These are phyloP conservation scores for Odonthalia washingtoniensis DNA, from an alignment of 31 red algal species.

Conservation along the genomic window DNA sequence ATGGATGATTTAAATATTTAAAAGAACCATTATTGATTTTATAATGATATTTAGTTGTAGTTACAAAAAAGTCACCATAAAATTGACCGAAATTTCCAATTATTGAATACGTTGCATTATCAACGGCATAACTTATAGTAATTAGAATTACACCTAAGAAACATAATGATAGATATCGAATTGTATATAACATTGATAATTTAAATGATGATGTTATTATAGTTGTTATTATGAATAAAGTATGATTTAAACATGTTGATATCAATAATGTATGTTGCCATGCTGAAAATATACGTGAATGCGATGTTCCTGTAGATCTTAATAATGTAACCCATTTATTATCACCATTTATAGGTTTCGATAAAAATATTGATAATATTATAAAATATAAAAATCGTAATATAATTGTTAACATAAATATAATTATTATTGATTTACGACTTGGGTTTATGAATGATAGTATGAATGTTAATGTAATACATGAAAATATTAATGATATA, in stretches of 20 bases:
- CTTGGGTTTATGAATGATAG: conserved; percentile 4
- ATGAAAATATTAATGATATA: conserved; percentile 23
- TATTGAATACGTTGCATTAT: conserved; percentile 56
- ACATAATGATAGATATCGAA: conserved; percentile 6
- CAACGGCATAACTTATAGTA: conserved; percentile 51
- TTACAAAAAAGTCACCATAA: conserved; percentile 97
- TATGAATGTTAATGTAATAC: conserved; percentile 7
- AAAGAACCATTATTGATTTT: conserved; percentile 80
- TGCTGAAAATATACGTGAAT: conserved; percentile 47
- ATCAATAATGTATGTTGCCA: conserved; percentile 68
- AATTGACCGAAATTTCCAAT: conserved; percentile 85
- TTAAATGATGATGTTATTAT: conserved; percentile 34
- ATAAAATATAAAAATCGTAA: conserved; percentile 29
- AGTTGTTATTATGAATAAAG: conserved; percentile 49
- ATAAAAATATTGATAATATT: conserved; percentile 8
- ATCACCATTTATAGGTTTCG: background rate
- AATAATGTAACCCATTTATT: conserved; percentile 60
- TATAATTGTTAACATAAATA: background rate
- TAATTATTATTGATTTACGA: background rate
- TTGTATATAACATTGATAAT: background rate
- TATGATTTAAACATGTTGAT: conserved; percentile 52
- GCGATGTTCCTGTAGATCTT: conserved; percentile 30
- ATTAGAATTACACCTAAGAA: conserved; percentile 48
- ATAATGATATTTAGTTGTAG: conserved; percentile 25
- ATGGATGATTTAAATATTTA: conserved; percentile 90